These are phyloP conservation scores for Clitoria ternatea DNA, from an alignment of 306 rosid species.

Conservation along the genomic window DNA sequence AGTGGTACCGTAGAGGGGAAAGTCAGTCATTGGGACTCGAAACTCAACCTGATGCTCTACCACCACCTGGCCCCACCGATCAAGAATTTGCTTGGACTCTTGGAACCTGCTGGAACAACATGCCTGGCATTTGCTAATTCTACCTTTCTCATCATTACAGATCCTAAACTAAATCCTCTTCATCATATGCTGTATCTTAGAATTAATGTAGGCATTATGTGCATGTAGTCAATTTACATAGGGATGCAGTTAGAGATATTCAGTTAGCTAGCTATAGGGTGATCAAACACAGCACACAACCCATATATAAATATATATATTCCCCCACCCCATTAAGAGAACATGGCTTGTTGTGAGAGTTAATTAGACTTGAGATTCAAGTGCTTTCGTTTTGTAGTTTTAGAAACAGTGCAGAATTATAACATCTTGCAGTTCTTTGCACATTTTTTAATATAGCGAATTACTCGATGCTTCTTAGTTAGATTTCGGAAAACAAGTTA, in stretches of 20 bases:
- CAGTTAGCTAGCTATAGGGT: slow-evolving; percentile 5
- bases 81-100: slow-evolving; percentile 32
- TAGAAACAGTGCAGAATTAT: neutral
- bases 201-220: too few species aligned
- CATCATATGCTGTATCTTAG: too few species aligned
- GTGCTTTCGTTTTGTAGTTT: neutral
- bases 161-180: neutral
- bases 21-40: slow-evolving; percentile 26
- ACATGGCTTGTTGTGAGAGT: neutral
- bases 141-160: neutral
- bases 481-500: neutral
- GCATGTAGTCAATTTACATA: neutral
- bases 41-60: neutral
- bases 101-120: slow-evolving; percentile 45
- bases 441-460: neutral
- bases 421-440: neutral
- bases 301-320: too few species aligned
- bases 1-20: slow-evolving; percentile 47
- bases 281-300: neutral
- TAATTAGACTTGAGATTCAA: neutral
- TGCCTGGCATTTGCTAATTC: slow-evolving; percentile 50
- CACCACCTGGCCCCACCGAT: neutral
- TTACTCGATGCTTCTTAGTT: neutral
- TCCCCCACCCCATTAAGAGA: neutral
- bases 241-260: neutral